phyloP scores from a whole-genome alignment of 2,329 filamentous ascomycete species.

The Magnaporthiopsis rhizophila region DNA sequence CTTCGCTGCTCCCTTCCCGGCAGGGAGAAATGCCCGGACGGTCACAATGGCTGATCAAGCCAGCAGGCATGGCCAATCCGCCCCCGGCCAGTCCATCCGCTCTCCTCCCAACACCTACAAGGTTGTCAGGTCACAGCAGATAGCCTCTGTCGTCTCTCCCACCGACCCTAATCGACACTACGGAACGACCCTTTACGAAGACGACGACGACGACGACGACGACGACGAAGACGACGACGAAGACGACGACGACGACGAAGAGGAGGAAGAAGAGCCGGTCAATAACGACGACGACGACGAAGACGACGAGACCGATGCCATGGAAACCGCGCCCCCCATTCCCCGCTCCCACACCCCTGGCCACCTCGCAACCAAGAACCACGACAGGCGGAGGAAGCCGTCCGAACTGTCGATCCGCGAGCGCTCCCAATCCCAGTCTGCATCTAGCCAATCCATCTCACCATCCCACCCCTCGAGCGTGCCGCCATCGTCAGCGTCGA shows the following conservation, averaged over 20 bases:
- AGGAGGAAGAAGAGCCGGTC: conserved; percentile 19
- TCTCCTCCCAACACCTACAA: conserved; percentile 32
- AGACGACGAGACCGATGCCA: conserved; percentile 21
- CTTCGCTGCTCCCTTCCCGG: neutral
- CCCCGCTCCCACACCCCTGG: conserved; percentile 54
- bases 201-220: conserved; percentile 20
- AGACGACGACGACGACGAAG: conserved; percentile 23
- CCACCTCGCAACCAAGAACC: conserved; percentile 51
- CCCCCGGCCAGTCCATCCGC: conserved; percentile 15
- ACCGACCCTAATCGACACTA: conserved; percentile 19
- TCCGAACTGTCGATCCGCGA: conserved; percentile 46
- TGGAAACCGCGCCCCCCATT: conserved; percentile 28
- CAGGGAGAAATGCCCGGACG: conserved; percentile 2
- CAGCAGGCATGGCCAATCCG: conserved; percentile 19
- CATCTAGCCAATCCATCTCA: conserved; percentile 15
- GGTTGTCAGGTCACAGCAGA: conserved; percentile 47
- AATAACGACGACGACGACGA: conserved; percentile 21
- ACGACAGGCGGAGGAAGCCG: conserved; percentile 39
- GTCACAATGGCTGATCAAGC: conserved; percentile 34
- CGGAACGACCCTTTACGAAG: conserved; percentile 14
- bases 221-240: conserved; percentile 17
- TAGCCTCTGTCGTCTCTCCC: conserved; percentile 27
- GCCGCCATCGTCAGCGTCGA: conserved; percentile 19
- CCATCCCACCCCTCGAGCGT: conserved; percentile 21
- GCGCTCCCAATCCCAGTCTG: conserved; percentile 40